These are phyloP conservation scores for Fomes fomentarius DNA, from an alignment of 1,284 basidiomycete species.

Conservation along the genomic window DNA sequence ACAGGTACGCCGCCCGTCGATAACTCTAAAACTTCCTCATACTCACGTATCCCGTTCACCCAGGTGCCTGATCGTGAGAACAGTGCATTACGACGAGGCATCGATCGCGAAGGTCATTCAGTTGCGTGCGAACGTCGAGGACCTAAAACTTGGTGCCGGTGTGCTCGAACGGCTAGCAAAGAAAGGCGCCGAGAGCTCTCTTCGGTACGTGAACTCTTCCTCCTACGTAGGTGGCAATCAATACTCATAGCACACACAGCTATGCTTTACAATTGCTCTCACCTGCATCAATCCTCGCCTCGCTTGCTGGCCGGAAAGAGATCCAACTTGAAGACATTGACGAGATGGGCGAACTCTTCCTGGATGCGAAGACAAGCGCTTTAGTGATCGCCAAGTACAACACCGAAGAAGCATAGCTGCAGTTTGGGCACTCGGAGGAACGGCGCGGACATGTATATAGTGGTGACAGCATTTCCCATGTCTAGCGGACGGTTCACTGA, in stretches of 20 bases:
- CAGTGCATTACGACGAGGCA: slow-evolving; percentile 81
- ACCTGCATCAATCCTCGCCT: slow-evolving; percentile 89
- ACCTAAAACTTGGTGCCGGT: slow-evolving; percentile 74
- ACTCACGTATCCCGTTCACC: slow-evolving; percentile 5
- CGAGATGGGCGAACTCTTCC: slow-evolving; percentile 93
- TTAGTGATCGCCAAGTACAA: slow-evolving; percentile 46
- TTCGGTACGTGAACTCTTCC: slow-evolving; percentile 60
- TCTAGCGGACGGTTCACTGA: slow-evolving; percentile 2
- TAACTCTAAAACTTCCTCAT: slow-evolving; percentile 8
- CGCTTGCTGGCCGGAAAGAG: slow-evolving; percentile 76
- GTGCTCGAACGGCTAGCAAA: slow-evolving; percentile 84
- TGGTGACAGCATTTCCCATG: slow-evolving; percentile 7
- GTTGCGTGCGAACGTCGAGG: slow-evolving; percentile 86
- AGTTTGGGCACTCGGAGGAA: slow-evolving; percentile 1
- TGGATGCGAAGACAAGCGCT: slow-evolving; percentile 89
- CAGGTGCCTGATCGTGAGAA: slow-evolving; percentile 96
- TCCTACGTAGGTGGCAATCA: background rate
- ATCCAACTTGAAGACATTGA: slow-evolving; percentile 87
- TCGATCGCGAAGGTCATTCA: slow-evolving; percentile 91
- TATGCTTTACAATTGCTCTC: slow-evolving; percentile 93
- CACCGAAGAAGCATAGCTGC: slow-evolving; percentile 9
- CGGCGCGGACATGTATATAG: slow-evolving; percentile 13
- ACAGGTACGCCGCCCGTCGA: slow-evolving; percentile 58
- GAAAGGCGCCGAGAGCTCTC: slow-evolving; percentile 83
- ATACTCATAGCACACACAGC: slow-evolving; percentile 42